Conservation (phyloP, 495 filamentous ascomycete species). For the Trypethelium eluteriae region DNA sequence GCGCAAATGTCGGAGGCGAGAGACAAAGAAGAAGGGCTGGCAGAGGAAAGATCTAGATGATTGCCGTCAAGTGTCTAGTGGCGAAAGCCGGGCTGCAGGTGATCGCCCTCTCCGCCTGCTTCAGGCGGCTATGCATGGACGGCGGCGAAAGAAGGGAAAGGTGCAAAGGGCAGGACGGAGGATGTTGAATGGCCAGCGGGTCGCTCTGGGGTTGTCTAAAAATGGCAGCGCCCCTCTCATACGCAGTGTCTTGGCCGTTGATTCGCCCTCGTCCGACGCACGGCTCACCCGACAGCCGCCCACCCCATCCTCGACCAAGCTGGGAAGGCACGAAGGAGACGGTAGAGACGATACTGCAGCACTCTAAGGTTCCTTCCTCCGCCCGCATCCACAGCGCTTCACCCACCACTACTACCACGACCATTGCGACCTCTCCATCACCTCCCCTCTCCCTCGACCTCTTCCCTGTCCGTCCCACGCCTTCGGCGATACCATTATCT, state of each 20-base stretch:
- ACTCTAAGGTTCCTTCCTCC: conserved; percentile 5
- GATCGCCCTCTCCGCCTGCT: neutral
- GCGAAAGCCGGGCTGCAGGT: neutral
- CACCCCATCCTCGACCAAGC: conserved; percentile 10
- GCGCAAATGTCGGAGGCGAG: neutral
- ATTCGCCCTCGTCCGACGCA: neutral
- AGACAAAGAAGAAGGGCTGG: neutral
- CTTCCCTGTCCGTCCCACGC: neutral
- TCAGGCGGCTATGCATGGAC: neutral
- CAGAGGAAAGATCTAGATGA: conserved; percentile 4
- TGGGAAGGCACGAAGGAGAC: neutral
- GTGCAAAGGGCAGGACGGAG: neutral
- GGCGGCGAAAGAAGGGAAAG: no score
- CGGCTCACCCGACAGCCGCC: neutral
- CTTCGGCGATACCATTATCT: conserved; percentile 1
- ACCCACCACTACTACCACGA: conserved; percentile 1
- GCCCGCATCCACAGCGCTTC: conserved; percentile 12
- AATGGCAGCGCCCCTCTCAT: neutral
- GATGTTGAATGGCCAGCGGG: neutral
- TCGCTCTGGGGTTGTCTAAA: neutral
- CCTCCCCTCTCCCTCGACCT: neutral
- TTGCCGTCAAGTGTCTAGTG: neutral
- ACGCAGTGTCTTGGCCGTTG: neutral
- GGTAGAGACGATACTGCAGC: neutral
- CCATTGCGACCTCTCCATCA: neutral